Conservation (phyloP, 768 basidiomycete genomes). For the Rickenella mellea region DNA sequence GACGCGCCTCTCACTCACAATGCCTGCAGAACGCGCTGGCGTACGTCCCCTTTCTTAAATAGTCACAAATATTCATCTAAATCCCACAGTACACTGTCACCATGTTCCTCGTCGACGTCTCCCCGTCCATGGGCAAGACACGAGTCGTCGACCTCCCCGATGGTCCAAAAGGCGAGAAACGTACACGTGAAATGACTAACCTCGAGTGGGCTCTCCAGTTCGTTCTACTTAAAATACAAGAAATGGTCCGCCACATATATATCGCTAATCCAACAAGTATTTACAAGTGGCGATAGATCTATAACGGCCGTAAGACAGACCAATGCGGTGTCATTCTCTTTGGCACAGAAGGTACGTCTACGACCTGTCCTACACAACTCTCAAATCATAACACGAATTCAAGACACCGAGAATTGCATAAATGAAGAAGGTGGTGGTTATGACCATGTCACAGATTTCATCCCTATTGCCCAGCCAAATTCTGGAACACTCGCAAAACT, state of each 20-base stretch:
- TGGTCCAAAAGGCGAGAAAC: slow-evolving; percentile 40
- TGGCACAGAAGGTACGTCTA: slow-evolving; percentile 61
- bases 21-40: slow-evolving; percentile 76
- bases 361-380: slow-evolving; percentile 1
- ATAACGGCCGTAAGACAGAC: slow-evolving; percentile 86
- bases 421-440: slow-evolving; percentile 58
- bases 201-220: slow-evolving; percentile 79
- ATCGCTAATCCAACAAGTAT: not conserved
- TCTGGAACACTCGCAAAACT: slow-evolving; percentile 57
- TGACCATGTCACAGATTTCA: slow-evolving; percentile 62
- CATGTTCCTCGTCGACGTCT: slow-evolving; percentile 85
- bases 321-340: slow-evolving; percentile 85
- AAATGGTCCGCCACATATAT: slow-evolving; percentile 50
- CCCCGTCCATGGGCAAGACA: slow-evolving; percentile 70
- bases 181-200: slow-evolving; percentile 56
- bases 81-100: slow-evolving; percentile 64
- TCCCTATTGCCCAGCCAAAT: slow-evolving; percentile 60
- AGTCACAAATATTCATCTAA: slow-evolving; percentile 9
- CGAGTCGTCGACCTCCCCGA: slow-evolving; percentile 47
- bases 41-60: slow-evolving; percentile 31
- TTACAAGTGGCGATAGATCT: slow-evolving; percentile 47
- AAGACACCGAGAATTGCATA: slow-evolving; percentile 61
- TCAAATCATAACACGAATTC: not conserved
- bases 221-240: slow-evolving; percentile 83
- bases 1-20: slow-evolving; percentile 24